Conservation (phyloP, 768 basidiomycete genomes). For the Podaxis sp. region DNA sequence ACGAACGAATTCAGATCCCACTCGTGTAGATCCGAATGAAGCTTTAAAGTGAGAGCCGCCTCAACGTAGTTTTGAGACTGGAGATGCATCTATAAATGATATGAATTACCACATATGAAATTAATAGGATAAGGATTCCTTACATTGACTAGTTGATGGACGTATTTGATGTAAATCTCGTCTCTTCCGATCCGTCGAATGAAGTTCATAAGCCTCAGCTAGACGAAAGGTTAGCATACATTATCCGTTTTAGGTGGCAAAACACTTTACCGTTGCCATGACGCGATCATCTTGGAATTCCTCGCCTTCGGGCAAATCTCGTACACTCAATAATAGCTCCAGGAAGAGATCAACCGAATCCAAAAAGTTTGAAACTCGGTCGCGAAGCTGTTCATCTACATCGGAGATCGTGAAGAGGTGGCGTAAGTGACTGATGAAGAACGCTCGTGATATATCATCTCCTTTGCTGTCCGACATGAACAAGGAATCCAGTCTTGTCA, state of each 20-base stretch:
- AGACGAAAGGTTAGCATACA: constrained; percentile 19
- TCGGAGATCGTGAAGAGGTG: constrained; percentile 84
- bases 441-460: constrained; percentile 87
- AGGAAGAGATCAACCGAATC: constrained; percentile 92
- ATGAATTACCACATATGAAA: constrained; percentile 19
- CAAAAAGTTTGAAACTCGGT: constrained; percentile 78
- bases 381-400: constrained; percentile 77
- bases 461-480: constrained; percentile 94
- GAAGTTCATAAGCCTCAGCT: constrained; percentile 92
- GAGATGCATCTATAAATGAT: constrained; percentile 66
- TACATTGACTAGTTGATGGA: constrained; percentile 92
- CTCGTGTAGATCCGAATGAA: constrained; percentile 90
- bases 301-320: constrained; percentile 88
- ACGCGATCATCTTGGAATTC: constrained; percentile 95
- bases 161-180: constrained; percentile 95
- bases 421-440: constrained; percentile 89
- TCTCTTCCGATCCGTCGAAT: constrained; percentile 88
- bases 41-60: constrained; percentile 88
- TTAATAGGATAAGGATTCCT: constrained; percentile 24
- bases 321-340: constrained; percentile 82
- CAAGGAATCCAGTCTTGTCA: constrained; percentile 85
- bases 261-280: constrained; percentile 70
- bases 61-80: constrained; percentile 90
- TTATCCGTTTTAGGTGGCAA: background rate
- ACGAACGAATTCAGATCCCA: constrained; percentile 86